Percentiles rank a stretch among this genome's conserved stretches.
These are phyloP conservation scores for Hypoxylon sp. DNA, from an alignment of 2,329 filamentous ascomycete genomes.

Conservation along the genomic window DNA sequence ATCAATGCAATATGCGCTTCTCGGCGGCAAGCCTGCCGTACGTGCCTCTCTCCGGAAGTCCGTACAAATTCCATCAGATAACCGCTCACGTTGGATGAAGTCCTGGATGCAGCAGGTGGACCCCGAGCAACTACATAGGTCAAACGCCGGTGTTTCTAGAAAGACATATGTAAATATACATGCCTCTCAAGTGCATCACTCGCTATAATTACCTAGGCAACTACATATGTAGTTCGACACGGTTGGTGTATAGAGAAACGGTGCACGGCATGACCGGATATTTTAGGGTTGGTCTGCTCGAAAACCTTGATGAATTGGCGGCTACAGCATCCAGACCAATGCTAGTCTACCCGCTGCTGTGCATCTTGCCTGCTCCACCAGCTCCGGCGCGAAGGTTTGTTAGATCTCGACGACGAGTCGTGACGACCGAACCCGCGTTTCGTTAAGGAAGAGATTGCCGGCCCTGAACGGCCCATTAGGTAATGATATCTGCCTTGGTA, in stretches of 20 bases:
- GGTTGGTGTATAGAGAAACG: slow-evolving; percentile 3
- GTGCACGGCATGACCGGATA: slow-evolving; percentile 16
- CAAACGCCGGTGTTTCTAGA: slow-evolving; percentile 11
- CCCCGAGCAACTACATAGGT: slow-evolving; percentile 19
- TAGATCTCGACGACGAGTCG: slow-evolving; percentile 31
- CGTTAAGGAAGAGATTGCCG: slow-evolving; percentile 31
- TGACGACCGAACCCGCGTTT: slow-evolving; percentile 21
- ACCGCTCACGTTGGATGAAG: slow-evolving; percentile 21
- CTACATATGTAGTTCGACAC: not conserved
- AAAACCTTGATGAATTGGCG: slow-evolving; percentile 26
- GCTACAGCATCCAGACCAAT: slow-evolving; percentile 28
- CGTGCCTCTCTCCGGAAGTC: slow-evolving; percentile 43
- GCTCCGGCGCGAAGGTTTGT: slow-evolving; percentile 21
- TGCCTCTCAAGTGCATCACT: slow-evolving; percentile 2
- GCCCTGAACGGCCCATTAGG: slow-evolving; percentile 10
- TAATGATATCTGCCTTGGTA: slow-evolving; percentile 3
- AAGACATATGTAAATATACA: not conserved
- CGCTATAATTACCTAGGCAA: slow-evolving; percentile 5
- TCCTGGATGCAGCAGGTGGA: slow-evolving; percentile 20
- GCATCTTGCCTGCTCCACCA: slow-evolving; percentile 31
- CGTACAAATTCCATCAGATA: slow-evolving; percentile 34
- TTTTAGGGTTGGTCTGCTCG: slow-evolving; percentile 24
- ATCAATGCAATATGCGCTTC: slow-evolving; percentile 40
- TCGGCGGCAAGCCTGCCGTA: slow-evolving; percentile 41
- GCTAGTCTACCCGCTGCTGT: slow-evolving; percentile 39